Evolutionary conservation across 192 early-diverging fungal species (phyloP), one percentile per base, ranked within the genome.

Genomic region (Gryganskiella cystojenkinii): DNA sequence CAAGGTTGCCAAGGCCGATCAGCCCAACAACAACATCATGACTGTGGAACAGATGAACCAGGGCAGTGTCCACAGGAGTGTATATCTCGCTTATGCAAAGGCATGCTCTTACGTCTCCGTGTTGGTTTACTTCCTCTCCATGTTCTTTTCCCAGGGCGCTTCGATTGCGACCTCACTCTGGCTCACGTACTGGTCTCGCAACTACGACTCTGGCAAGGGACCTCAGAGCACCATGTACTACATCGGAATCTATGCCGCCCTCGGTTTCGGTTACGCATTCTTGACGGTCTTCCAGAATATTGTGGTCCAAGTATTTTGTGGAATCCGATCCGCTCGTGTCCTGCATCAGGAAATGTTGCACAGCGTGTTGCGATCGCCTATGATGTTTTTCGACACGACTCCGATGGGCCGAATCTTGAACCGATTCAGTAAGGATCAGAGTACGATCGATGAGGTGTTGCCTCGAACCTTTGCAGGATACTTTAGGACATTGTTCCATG

Each of bases 291-390:
- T 90, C 27, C 90, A 93, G 61, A 84, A 85, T 8, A 75, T 94
- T 25, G 81, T 91, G 59, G 85, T 89, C n/a, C 95, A 93, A 91
- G 83, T 90, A 8, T 86, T 80, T 27, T 95, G 92, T 65, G 93
- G 86, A 24, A 92, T 94, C 63, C 84, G 88, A 40, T 93, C 93
- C 17, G 93, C 93, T 11, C 73, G 83, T 24, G 67, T 75, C 4
- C 82, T 92, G 42, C 96, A 98, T 60, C 61, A 81, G 4, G 52
- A 86, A 20, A 92, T 97, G 90, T 84, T 96, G 51, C 58, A 87
- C 6, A 89, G 86, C 46, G 85, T 95, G 42, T 54, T 95, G 14
- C 81, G 82, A 20, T 82, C 89, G 0, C 91, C 92, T 22, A 90
- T 91, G 83, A 88, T 87, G 4, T 94, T 91, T 67, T 94, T 92